These are phyloP conservation scores for Carex myosuroides DNA, from an alignment of 176 grass and related monocot genomes.

Conservation along the genomic window DNA sequence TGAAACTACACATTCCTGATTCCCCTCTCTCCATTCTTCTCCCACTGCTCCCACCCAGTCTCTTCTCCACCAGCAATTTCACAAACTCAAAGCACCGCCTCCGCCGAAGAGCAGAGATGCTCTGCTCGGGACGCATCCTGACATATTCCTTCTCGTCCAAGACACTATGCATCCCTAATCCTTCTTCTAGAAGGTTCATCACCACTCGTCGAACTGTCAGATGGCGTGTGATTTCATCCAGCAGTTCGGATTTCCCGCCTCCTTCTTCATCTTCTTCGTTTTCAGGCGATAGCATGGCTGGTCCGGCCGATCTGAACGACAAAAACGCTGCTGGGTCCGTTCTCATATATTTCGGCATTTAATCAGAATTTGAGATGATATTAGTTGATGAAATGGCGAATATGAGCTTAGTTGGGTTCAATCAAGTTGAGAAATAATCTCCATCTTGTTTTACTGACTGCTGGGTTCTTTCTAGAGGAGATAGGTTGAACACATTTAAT, in stretches of 20 bases:
- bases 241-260: conserved; percentile 28
- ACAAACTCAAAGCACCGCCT: conserved; percentile 13
- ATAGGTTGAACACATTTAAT: neutral
- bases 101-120: conserved; percentile 39
- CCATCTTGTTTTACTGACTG: neutral
- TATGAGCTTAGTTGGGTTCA: neutral
- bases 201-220: conserved; percentile 22
- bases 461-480: neutral
- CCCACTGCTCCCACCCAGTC: conserved; percentile 9
- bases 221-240: conserved; percentile 48
- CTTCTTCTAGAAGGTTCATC: conserved; percentile 28
- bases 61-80: conserved; percentile 22
- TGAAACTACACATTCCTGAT: neutral
- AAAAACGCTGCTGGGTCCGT: conserved; percentile 30
- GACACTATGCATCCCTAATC: conserved; percentile 23
- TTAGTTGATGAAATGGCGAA: neutral
- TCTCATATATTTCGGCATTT: neutral
- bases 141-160: conserved; percentile 31
- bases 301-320: conserved; percentile 21
- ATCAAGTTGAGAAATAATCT: neutral
- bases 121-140: conserved; percentile 75
- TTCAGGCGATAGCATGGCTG: conserved; percentile 24
- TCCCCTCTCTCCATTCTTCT: conserved; percentile 26
- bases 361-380: neutral
- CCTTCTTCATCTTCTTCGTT: conserved; percentile 18